Conservation (phyloP, 75 land plant genomes). For the Adiantum capillusveneris region DNA sequence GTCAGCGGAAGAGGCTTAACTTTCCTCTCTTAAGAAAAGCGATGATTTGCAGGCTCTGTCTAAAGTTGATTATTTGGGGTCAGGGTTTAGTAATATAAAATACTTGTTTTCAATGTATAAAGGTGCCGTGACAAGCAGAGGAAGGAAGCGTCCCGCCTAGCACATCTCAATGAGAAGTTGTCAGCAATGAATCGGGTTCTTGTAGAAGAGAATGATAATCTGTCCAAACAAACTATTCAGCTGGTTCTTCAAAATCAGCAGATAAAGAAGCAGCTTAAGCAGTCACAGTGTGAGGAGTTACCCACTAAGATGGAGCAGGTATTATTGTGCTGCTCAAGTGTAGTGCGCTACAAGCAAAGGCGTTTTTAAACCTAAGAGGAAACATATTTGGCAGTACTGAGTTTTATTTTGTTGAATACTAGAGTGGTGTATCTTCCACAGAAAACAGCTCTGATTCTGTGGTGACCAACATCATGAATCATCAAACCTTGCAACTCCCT, state of each 20-base stretch:
- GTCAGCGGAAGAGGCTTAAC: no score
- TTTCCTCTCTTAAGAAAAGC: no score
- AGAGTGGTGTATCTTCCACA: slow-evolving; percentile 19
- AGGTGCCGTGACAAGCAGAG: slow-evolving; percentile 54
- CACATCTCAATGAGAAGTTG: slow-evolving; percentile 39
- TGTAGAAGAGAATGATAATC: slow-evolving; percentile 45
- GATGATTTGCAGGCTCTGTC: no score
- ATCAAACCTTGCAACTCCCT: slow-evolving; percentile 23
- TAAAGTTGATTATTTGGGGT: no score
- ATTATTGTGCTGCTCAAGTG: background rate
- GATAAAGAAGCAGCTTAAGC: slow-evolving; percentile 32
- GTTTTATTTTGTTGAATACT: background rate
- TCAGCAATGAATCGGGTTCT: slow-evolving; percentile 44
- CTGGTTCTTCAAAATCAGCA: slow-evolving; percentile 35
- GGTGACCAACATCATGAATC: slow-evolving; percentile 26
- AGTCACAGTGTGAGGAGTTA: background rate
- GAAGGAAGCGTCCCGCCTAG: slow-evolving; percentile 38
- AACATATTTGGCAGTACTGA: no score
- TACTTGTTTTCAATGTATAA: no score
- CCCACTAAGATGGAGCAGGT: background rate
- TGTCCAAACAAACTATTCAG: slow-evolving; percentile 42
- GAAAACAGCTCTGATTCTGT: slow-evolving; percentile 31
- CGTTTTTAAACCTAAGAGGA: no score
- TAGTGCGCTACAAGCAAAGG: no score
- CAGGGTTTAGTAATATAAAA: no score